Evolutionary conservation across 2,329 filamentous ascomycete species (phyloP), one percentile per base, ranked within the genome.

Genomic region (Hirsutella minnesotensis): DNA sequence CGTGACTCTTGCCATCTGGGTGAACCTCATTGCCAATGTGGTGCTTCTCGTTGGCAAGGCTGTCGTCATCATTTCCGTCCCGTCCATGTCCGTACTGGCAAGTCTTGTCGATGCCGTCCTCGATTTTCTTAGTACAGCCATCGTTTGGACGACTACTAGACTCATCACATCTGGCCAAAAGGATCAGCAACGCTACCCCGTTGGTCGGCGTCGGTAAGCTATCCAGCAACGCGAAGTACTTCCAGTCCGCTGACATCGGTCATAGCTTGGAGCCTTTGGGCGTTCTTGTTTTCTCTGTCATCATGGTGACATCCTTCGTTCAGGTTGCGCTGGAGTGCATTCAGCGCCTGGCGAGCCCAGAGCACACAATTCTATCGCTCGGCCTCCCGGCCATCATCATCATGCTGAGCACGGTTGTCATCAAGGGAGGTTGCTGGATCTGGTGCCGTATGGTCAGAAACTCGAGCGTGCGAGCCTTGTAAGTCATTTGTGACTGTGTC

Each of bases 381-480:
- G 77, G 81, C 1, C 54, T 80, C 15, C 75, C 86, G 0, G 83
- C 87, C 5, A 79, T 94, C 44, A 65, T 68, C 39, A 90, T 94
- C 58, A 94, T 95, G 87, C 64, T 81, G 5, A 69, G 74, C 33
- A 94, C 88, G 0, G 83, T 94, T 33, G 61, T 89, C 36, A 81
- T 94, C 61, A 94, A 94, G 60, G 78, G 83, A 18, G 64, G 77
- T 9, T 89, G 84, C 62, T 95, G 86, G 85, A 56, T 94, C 33
- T 94, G 85, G 84, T 94, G 86, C 58, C 83, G 87, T 7, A 61
- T 92, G 29, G 84, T 94, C 50, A 86, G 79, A 51, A 94, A 94
- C 59, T 88, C 83, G 3, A 86, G 81, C 47, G 87, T 94, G 4
- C 86, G 89, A 57, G 86, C 87, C 2, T 67, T 94, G 51, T 75